Base-by-base conservation (phyloP, 495 filamentous ascomycete genomes). In the Chaetomidium leptoderma region DNA sequence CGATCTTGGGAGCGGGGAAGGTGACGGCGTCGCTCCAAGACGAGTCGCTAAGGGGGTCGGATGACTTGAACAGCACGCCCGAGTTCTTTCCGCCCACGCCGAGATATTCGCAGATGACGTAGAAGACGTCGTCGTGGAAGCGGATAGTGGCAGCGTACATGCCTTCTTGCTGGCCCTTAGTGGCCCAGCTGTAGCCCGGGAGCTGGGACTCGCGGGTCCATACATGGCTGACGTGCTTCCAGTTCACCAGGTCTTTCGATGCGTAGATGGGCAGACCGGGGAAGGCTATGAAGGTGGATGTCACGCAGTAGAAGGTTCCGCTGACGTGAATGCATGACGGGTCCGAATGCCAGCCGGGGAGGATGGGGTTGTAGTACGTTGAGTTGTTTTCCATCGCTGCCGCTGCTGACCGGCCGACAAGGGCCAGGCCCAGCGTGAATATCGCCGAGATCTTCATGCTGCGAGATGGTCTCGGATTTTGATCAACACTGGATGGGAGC, bases 61-160 rank as follows among this genome's bases (percentile, higher is more conserved):
- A 39, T 6, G 70, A 60, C 46, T 30, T 51, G 60, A 73, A 73
- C 7, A 74, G 50, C 6, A 72, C 66, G 47, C 67, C 64, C 4
- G 61, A 11, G 21, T 61, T 58, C 40, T 61, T 52, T 29, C 51
- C 57, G 5, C 44, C 24, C n/a, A 52, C 56, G 62, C 57, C 58
- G 55, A 73, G 53, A 53, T 70, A 71, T 44, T 70, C 72, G 59
- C 72, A 74, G 13, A 76, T 68, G 16, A 77, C 62, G 57, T 74
- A 79, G 56, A 74, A 76, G 29, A 63, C 27, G 14, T 76, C 71
- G 26, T 66, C 55, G 43, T 45, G 66, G n/a, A 65, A n/a, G 6
- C 71, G 71, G 17, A 73, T 37, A 10, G 67, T 73, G 13, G 71
- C 42, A 2, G 71, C 71, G 27, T 53, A 73, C 67, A 73, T 73